Base-by-base conservation (phyloP, 768 basidiomycete species). In the Phlebiopsis gigantea region DNA sequence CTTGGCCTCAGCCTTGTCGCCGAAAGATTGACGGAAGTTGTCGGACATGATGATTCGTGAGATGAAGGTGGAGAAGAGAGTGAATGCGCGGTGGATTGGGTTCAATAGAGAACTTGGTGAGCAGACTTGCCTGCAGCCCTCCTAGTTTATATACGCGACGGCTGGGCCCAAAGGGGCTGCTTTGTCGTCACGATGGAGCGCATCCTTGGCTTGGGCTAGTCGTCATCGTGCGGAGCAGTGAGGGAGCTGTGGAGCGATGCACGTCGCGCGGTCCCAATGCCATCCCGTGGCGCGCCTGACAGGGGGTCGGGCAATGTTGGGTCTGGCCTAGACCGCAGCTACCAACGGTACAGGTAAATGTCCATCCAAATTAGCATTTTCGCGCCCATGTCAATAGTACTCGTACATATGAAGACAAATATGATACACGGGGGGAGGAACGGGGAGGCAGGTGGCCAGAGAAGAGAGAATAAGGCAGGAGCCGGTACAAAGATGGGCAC, bases 1-100 rank as follows among this genome's bases (percentile, higher is more conserved):
- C 12, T 65, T 62, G 28, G 68, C 66, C 34, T 57, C 45, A 44
- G 66, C 66, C 66, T 73, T 73, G 65, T 71, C 71, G 60, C 69
- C 68, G 64, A 73, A 57, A 57, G 67, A 66, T 61, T 72, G 63
- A 31, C 72, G 65, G 56, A 61, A 66, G 53, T 61, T 58, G 65
- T 73, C 71, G 59, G 72, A 71, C 72, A 73, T 73, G 53, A 25
- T 64, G 59, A 53, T 31, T n/a, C 9, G 34, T 41, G 43, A 46
- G 21, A 53, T 46, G 34, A 52, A 30, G 42, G 54, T 24, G 49
- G 39, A 26, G 46, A 31, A 17, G 55, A 30, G 45, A 34, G n/a
- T n/a, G 55, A 46, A 7, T 25, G 29, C 29, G 26, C 17, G 30
- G 31, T 48, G 34, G 34, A 29, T 24, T 41, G 29, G 47, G 42